Evolutionary conservation across 305 asterid species (phyloP).

Genomic region (Solanum hybrid): DNA sequence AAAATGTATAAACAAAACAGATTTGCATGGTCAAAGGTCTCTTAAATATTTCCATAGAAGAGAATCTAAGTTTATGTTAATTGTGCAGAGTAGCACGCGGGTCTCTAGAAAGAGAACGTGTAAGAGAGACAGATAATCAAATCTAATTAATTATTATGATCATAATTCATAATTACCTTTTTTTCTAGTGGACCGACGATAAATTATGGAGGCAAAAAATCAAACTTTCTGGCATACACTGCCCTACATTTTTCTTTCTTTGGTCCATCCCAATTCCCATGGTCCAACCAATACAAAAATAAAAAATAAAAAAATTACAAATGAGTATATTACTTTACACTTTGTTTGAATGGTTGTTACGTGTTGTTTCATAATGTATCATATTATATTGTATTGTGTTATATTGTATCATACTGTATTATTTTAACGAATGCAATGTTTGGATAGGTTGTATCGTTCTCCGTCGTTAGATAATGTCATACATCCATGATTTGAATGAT

Average conservation of each 20-base stretch:
- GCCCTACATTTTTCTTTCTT: background rate
- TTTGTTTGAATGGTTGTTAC: no score
- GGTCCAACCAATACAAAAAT: background rate
- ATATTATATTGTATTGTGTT: no score
- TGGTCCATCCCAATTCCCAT: background rate
- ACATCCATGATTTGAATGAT: no score
- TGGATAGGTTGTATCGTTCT: no score
- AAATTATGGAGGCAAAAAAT: background rate
- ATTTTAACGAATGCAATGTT: no score
- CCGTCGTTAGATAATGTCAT: no score
- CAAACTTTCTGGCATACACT: background rate
- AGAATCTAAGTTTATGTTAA: background rate
- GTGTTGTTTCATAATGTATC: no score
- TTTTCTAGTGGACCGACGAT: background rate
- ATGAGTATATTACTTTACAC: background rate
- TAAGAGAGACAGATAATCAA: background rate
- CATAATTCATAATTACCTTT: background rate
- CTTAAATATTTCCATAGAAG: background rate
- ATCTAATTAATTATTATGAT: background rate
- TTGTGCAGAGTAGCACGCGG: slow-evolving; percentile 5
- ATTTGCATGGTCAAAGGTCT: background rate
- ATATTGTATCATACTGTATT: no score
- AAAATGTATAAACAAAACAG: background rate
- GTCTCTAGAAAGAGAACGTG: slow-evolving; percentile 4
- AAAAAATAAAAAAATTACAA: background rate